Conservation (phyloP, 257 asterid species). For the Primulina huaijiensis region DNA sequence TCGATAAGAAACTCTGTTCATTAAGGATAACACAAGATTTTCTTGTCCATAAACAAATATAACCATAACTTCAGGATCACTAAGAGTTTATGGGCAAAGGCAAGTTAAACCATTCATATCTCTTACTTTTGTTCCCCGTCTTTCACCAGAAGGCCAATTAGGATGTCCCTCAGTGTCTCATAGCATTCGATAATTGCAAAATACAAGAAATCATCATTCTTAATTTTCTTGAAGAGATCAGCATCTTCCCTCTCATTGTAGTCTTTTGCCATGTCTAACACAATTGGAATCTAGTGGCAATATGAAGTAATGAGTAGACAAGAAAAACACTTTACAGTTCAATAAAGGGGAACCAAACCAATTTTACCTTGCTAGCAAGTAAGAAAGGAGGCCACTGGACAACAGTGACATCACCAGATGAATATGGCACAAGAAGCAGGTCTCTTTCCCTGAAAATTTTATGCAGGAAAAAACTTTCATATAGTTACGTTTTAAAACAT, state of each 20-base stretch:
- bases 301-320: conserved; percentile 30
- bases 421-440: conserved; percentile 90
- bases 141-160: conserved; percentile 59
- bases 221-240: conserved; percentile 86
- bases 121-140: conserved; percentile 67
- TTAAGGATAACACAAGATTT: conserved; percentile 6
- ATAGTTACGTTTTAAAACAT: not conserved
- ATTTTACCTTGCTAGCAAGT: conserved; percentile 93
- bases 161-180: conserved; percentile 67
- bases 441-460: conserved; percentile 70
- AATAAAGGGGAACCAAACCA: conserved; percentile 21
- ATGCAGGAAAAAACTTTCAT: conserved; percentile 20
- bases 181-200: conserved; percentile 89
- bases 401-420: conserved; percentile 78
- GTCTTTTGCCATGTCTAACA: conserved; percentile 97
- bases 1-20: conserved; percentile 14
- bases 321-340: conserved; percentile 3
- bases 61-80: conserved; percentile 14
- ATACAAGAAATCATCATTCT: conserved; percentile 76
- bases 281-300: conserved; percentile 83
- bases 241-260: conserved; percentile 73
- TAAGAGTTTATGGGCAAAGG: conserved; percentile 12
- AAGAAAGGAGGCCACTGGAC: conserved; percentile 99
- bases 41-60: conserved; percentile 12
- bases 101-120: conserved; percentile 27